phyloP scores from a whole-genome alignment of 352 stramenopile species.

The Peronosclerospora sorghi region DNA sequence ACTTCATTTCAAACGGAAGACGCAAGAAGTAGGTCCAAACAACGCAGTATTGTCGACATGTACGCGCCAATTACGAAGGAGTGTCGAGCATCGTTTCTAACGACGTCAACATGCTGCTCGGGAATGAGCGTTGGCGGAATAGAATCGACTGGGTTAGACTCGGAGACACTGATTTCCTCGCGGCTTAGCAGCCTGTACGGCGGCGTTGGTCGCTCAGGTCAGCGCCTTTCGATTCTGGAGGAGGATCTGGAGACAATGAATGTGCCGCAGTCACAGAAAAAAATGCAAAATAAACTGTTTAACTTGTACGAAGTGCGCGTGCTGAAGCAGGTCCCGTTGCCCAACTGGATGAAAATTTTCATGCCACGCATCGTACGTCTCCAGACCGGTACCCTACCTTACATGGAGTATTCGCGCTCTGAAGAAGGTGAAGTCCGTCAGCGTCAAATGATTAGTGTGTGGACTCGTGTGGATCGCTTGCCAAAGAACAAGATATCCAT shows the following conservation, averaged over 20 bases:
- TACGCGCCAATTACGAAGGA: slow-evolving; percentile 17
- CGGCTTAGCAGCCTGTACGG: slow-evolving; percentile 29
- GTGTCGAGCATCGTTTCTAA: slow-evolving; percentile 37
- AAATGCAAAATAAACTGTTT: slow-evolving; percentile 49
- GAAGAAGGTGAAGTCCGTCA: slow-evolving; percentile 46
- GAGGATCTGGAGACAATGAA: slow-evolving; percentile 19
- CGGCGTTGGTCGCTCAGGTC: slow-evolving; percentile 8
- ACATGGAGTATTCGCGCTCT: slow-evolving; percentile 52
- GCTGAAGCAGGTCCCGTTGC: slow-evolving; percentile 54
- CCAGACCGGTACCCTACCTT: slow-evolving; percentile 47
- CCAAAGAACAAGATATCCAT: slow-evolving; percentile 61
- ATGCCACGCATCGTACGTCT: slow-evolving; percentile 48
- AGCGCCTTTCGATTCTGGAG: slow-evolving; percentile 21
- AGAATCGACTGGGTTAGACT: slow-evolving; percentile 27
- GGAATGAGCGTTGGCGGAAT: slow-evolving; percentile 19
- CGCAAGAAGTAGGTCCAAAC: no score
- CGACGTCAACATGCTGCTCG: slow-evolving; percentile 36
- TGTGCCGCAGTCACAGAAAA: slow-evolving; percentile 22
- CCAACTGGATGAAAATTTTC: slow-evolving; percentile 74
- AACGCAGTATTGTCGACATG: no score
- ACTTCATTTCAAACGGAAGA: no score
- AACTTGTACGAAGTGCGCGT: slow-evolving; percentile 29
- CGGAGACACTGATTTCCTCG: slow-evolving; percentile 21
- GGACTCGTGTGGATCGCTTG: slow-evolving; percentile 45
- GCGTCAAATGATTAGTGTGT: slow-evolving; percentile 46